Conservation (phyloP, 2,329 filamentous ascomycete species). For the Claviceps sp. region DNA sequence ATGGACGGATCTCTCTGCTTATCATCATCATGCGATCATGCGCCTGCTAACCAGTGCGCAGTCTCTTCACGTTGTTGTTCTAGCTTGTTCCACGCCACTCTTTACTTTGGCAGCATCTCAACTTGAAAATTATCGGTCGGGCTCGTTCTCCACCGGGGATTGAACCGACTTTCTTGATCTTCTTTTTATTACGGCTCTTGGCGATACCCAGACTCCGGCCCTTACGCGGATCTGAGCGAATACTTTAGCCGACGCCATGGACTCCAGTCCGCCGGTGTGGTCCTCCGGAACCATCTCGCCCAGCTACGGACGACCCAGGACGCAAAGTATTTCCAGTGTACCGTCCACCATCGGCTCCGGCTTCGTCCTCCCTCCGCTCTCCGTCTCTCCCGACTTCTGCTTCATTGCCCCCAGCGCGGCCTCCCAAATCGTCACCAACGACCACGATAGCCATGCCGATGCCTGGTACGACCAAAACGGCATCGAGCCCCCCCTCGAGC, state of each 20-base stretch:
- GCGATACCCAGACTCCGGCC: neutral
- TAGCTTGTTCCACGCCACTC: neutral
- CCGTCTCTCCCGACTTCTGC: slow-evolving; percentile 61
- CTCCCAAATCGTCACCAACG: slow-evolving; percentile 80
- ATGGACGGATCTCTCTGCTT: neutral
- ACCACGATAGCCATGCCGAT: slow-evolving; percentile 63
- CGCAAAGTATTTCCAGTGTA: slow-evolving; percentile 57
- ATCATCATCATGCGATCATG: neutral
- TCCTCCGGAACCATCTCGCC: slow-evolving; percentile 21
- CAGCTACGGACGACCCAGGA: slow-evolving; percentile 30
- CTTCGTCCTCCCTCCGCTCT: slow-evolving; percentile 51
- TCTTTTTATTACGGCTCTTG: neutral
- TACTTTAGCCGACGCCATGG: neutral
- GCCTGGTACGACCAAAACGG: slow-evolving; percentile 57
- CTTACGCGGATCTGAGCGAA: too few species aligned
- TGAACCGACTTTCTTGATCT: neutral
- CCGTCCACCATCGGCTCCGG: slow-evolving; percentile 46
- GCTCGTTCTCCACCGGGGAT: neutral
- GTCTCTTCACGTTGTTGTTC: neutral
- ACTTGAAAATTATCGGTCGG: too few species aligned
- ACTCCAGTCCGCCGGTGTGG: neutral
- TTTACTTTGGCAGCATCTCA: neutral
- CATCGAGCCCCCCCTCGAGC: slow-evolving; percentile 50
- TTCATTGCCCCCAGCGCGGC: slow-evolving; percentile 85
- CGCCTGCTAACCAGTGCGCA: neutral